These are phyloP conservation scores for Lagerstroemia speciosa DNA, from an alignment of 345 rosid genomes.

Conservation along the genomic window DNA sequence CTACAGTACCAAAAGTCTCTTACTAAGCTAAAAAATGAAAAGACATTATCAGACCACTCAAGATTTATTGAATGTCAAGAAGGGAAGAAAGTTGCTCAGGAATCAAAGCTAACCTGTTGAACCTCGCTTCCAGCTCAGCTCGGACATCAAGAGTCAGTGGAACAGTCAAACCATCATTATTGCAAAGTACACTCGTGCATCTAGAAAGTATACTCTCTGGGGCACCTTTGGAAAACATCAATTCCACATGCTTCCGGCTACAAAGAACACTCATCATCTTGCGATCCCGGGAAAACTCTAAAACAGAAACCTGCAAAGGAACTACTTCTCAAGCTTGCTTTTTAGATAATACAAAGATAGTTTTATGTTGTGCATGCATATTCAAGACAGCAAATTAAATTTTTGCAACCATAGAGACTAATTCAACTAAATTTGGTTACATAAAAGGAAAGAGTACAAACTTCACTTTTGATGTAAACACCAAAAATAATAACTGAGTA, in stretches of 20 bases:
- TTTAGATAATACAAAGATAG: background rate
- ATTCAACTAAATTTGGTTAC: background rate
- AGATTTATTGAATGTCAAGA: background rate
- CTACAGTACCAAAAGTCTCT: background rate
- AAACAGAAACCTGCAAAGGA: slow-evolving; percentile 54
- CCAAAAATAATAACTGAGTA: background rate
- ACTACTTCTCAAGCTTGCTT: slow-evolving; percentile 12
- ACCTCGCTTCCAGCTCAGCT: slow-evolving; percentile 74
- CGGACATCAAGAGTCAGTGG: slow-evolving; percentile 60
- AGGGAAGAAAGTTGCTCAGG: background rate
- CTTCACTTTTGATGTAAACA: background rate
- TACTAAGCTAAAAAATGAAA: background rate
- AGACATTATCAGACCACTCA: no score
- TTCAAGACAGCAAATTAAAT: background rate
- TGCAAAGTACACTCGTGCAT: slow-evolving; percentile 73
- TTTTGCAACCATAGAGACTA: background rate
- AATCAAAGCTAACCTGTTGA: slow-evolving; percentile 24
- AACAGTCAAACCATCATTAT: slow-evolving; percentile 68
- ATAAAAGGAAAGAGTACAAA: background rate
- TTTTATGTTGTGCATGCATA: background rate
- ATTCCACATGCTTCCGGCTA: slow-evolving; percentile 56
- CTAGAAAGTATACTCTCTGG: slow-evolving; percentile 88
- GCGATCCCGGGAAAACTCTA: slow-evolving; percentile 97
- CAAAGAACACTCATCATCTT: slow-evolving; percentile 98
- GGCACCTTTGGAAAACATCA: slow-evolving; percentile 95